Conservation (phyloP, 441 rosid genomes). For the Corymbia citriodora region DNA sequence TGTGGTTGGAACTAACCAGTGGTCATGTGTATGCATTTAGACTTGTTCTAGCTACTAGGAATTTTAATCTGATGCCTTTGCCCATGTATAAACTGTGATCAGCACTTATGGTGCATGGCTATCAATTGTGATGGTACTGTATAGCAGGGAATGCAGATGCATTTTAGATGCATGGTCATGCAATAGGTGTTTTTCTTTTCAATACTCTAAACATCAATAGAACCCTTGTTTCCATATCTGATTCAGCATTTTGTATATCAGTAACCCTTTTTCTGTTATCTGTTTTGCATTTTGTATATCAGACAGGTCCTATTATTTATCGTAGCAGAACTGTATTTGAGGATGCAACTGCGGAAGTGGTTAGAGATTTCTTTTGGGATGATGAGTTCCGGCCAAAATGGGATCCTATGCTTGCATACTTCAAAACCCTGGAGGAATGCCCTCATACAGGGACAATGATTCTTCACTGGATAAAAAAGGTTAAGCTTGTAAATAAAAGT, state of each 20-base stretch:
- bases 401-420: slow-evolving; percentile 86
- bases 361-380: slow-evolving; percentile 97
- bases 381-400: slow-evolving; percentile 93
- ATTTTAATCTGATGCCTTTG: background rate
- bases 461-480: slow-evolving; percentile 90
- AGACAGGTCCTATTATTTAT: slow-evolving; percentile 58
- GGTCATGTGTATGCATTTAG: background rate
- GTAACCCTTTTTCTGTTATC: slow-evolving; percentile 14
- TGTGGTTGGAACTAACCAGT: background rate
- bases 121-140: background rate
- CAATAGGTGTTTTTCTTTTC: background rate
- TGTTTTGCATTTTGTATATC: slow-evolving; percentile 25
- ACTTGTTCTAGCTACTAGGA: background rate
- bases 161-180: background rate
- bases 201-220: background rate
- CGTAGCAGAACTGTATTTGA: slow-evolving; percentile 89
- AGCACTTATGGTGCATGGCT: background rate
- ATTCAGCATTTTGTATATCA: slow-evolving; percentile 27
- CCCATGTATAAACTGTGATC: background rate
- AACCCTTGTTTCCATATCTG: slow-evolving; percentile 8
- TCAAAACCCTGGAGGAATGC: slow-evolving; percentile 66
- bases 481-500: background rate
- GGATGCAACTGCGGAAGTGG: slow-evolving; percentile 75
- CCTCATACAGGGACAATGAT: slow-evolving; percentile 57
- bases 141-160: background rate